Evolutionary conservation across 1,284 basidiomycete species (phyloP).

Genomic region (Hypsizygus ulmarius): DNA sequence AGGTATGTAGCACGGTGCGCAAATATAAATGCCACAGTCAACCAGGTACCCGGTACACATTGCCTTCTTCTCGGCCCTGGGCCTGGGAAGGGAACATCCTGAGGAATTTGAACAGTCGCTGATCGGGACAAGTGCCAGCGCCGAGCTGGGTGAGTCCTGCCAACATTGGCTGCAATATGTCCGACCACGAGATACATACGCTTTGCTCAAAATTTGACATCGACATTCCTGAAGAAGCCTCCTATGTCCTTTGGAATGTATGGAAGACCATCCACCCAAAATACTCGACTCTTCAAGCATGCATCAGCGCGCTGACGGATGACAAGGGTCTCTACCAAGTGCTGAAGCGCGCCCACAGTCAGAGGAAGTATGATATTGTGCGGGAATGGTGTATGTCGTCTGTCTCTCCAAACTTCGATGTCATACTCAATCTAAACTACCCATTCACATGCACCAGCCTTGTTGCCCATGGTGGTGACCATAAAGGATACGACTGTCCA

Average conservation of each 20-base stretch:
- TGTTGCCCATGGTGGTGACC: neutral
- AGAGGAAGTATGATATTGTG: slow-evolving; percentile 29
- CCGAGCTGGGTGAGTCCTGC: neutral
- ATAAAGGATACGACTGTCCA: slow-evolving; percentile 19
- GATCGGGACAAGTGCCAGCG: neutral
- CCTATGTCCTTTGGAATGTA: slow-evolving; percentile 36
- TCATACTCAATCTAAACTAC: neutral
- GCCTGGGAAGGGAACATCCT: no score
- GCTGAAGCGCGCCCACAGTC: slow-evolving; percentile 29
- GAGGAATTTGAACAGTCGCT: neutral
- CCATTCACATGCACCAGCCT: slow-evolving; percentile 2
- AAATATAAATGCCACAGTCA: no score
- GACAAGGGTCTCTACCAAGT: slow-evolving; percentile 24
- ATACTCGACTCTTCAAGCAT: slow-evolving; percentile 30
- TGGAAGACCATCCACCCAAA: slow-evolving; percentile 28
- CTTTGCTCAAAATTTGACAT: slow-evolving; percentile 31
- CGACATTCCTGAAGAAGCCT: slow-evolving; percentile 34
- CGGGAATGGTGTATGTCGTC: slow-evolving; percentile 29
- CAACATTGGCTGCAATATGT: slow-evolving; percentile 11
- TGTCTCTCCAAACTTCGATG: slow-evolving; percentile 5
- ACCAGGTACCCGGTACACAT: no score
- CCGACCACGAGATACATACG: slow-evolving; percentile 27
- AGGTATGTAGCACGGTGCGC: no score
- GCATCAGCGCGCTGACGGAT: slow-evolving; percentile 27
- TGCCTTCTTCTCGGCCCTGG: no score